Conservation (phyloP, 163 green algal species). For the Chlamydomonas reinhardtii region DNA sequence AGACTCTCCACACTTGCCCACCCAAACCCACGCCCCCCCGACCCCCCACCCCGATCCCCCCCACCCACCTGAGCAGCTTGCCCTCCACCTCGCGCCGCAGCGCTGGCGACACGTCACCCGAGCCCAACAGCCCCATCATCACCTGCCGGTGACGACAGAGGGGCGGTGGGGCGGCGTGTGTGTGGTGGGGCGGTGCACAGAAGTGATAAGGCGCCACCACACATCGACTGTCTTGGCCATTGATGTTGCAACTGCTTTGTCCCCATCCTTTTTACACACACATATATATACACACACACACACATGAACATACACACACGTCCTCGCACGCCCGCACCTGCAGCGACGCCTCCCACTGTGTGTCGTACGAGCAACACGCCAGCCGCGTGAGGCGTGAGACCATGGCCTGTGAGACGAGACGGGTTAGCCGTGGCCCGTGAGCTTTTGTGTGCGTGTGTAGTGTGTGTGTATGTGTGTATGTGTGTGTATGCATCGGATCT, state of each 20-base stretch:
- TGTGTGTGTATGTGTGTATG: too few relatives aligned
- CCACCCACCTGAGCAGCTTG: slow-evolving; percentile 33
- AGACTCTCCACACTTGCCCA: too few relatives aligned
- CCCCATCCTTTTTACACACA: background rate
- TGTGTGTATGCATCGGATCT: too few relatives aligned
- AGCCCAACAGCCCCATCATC: slow-evolving; percentile 1
- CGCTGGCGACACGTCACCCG: background rate
- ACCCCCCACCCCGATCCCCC: background rate
- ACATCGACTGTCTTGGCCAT: too few relatives aligned
- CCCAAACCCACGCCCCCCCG: too few relatives aligned
- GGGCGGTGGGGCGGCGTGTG: too few relatives aligned
- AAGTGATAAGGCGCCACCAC: too few relatives aligned
- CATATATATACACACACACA: background rate
- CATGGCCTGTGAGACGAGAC: slow-evolving; percentile 21
- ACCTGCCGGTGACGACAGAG: background rate
- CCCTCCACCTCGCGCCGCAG: slow-evolving; percentile 28
- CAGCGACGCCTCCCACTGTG: background rate
- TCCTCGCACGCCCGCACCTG: background rate
- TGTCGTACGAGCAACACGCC: background rate
- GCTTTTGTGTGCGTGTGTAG: too few relatives aligned
- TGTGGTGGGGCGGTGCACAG: too few relatives aligned
- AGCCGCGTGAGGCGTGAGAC: background rate
- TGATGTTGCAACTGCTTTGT: background rate
- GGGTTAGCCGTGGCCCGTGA: too few relatives aligned
- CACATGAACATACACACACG: too few relatives aligned